These are phyloP conservation scores for Clohesyomyces aquaticus DNA, from an alignment of 495 filamentous ascomycete species.

Conservation along the genomic window DNA sequence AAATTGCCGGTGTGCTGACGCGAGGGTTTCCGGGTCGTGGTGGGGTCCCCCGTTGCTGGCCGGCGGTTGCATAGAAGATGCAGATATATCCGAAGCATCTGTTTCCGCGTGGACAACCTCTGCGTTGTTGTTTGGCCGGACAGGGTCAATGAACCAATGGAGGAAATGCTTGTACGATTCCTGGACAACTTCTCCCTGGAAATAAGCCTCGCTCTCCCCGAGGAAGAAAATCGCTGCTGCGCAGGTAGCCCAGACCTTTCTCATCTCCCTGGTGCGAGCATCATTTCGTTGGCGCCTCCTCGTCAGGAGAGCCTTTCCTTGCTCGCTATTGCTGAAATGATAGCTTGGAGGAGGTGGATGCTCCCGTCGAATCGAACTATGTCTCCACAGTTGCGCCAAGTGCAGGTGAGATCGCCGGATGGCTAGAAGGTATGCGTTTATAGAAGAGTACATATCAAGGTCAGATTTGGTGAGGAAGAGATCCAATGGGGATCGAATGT, in stretches of 20 bases:
- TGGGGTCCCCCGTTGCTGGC: slow-evolving; percentile 33
- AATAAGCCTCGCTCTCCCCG: slow-evolving; percentile 79
- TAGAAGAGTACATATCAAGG: slow-evolving; percentile 73
- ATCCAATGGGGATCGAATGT: slow-evolving; percentile 79
- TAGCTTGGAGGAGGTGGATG: slow-evolving; percentile 71
- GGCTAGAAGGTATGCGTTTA: slow-evolving; percentile 84
- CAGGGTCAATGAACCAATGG: slow-evolving; percentile 49
- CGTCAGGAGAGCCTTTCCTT: slow-evolving; percentile 58
- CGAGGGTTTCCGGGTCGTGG: slow-evolving; percentile 82
- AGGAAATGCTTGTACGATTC: slow-evolving; percentile 70
- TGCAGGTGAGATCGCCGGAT: slow-evolving; percentile 81
- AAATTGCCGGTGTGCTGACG: slow-evolving; percentile 75
- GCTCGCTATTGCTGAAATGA: slow-evolving; percentile 61
- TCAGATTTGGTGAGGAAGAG: slow-evolving; percentile 80
- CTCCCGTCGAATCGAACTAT: slow-evolving; percentile 72
- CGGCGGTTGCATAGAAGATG: background rate
- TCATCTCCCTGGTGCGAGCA: slow-evolving; percentile 63
- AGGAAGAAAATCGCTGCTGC: slow-evolving; percentile 85
- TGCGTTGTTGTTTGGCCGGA: background rate
- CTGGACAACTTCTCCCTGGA: slow-evolving; percentile 86
- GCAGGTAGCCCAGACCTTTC: slow-evolving; percentile 83
- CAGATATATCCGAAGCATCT: background rate
- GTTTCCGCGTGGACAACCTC: background rate
- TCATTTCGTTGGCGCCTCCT: slow-evolving; percentile 63
- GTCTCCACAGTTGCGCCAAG: slow-evolving; percentile 82